Base-by-base conservation (phyloP, 352 stramenopile species). In the Phytophthora meadii region DNA sequence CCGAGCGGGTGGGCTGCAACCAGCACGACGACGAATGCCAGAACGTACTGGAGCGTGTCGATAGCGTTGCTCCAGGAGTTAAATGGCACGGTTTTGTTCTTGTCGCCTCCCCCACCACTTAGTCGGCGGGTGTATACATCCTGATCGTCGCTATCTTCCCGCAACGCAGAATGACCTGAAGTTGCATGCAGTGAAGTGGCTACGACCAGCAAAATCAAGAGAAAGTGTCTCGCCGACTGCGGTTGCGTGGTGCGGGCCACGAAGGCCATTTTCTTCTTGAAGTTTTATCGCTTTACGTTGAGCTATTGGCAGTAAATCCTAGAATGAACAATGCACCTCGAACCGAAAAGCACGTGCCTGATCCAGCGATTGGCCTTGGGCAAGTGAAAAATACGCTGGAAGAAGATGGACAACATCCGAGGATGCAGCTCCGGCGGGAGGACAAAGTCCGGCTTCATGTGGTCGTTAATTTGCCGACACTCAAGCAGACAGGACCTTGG, bases 11-110 rank as follows among this genome's bases (percentile, higher is more conserved):
- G 79, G 25, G 79, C 81, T 9, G 78, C 79, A 6, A 79, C 54
- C 25, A 88, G 76, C 15, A 90, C 79, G 37, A 90, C 68, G 19
- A 87, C 55, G 49, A 90, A 90, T 11, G 67, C 74, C 4, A 81
- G 54, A 0, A 70, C 57, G 28, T 83, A 69, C 34, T 74, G 56
- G 12, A 89, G 66, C 47, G 81, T 84, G 49, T 83, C 64, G 19
- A 77, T 68, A 9, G 73, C 54, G 28, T 72, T 71, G 28, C 68
- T 67, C 55, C 55, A 71, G 3, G 67, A 82, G 46, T 77, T 75
- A 50, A 89, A 89, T 15, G 77, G 76, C 50, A 83, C 64, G 2
- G 61, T 73, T 41, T 72, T 68, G 52, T 77, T 60, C 45, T 68
- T 65, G n/a, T 65, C 62, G 10, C 60, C 54, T 4, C 27, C 54